Percentiles rank a stretch among this genome's conserved stretches.
Evolutionary conservation across 2,329 filamentous ascomycete genomes (phyloP).

Genomic region (Anthostomella pinea): DNA sequence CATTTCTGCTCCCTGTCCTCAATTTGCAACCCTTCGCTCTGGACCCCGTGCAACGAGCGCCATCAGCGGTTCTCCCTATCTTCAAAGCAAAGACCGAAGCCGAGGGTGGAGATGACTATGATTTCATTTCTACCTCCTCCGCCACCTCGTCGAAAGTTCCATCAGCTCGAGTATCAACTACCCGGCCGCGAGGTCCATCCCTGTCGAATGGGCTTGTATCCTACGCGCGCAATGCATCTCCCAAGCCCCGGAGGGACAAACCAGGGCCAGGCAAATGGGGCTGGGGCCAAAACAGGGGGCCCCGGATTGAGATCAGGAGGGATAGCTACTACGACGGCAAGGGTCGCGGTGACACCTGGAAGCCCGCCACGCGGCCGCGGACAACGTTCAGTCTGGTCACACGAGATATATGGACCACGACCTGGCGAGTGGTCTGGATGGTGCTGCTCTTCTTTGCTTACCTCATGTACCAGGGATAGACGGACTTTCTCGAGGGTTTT

Average conservation of each 20-base stretch:
- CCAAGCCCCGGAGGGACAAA: constrained; percentile 13
- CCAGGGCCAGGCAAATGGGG: constrained; percentile 38
- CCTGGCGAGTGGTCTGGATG: constrained; percentile 63
- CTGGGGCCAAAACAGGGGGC: constrained; percentile 43
- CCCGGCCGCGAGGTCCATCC: constrained; percentile 26
- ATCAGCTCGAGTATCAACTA: constrained; percentile 27
- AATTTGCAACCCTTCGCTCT: constrained; percentile 53
- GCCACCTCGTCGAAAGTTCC: constrained; percentile 36
- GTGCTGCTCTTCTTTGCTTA: constrained; percentile 64
- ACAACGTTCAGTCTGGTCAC: constrained; percentile 46
- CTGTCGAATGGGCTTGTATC: constrained; percentile 18
- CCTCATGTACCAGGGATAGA: constrained; percentile 61
- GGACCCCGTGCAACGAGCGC: constrained; percentile 34
- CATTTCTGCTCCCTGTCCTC: constrained; percentile 55
- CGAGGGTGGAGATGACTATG: constrained; percentile 35
- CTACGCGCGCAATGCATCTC: constrained; percentile 23
- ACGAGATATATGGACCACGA: constrained; percentile 59
- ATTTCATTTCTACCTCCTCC: constrained; percentile 26
- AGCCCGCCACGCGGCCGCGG: constrained; percentile 25
- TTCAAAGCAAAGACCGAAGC: constrained; percentile 55
- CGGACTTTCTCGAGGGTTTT: too few species aligned
- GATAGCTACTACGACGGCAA: constrained; percentile 46
- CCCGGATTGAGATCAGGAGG: constrained; percentile 49
- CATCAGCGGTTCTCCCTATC: constrained; percentile 39
- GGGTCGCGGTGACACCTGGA: constrained; percentile 24